Evolutionary conservation across 208 protist species (phyloP), one percentile per base, ranked within the genome.

Genomic region (Trichomonas tenax): DNA sequence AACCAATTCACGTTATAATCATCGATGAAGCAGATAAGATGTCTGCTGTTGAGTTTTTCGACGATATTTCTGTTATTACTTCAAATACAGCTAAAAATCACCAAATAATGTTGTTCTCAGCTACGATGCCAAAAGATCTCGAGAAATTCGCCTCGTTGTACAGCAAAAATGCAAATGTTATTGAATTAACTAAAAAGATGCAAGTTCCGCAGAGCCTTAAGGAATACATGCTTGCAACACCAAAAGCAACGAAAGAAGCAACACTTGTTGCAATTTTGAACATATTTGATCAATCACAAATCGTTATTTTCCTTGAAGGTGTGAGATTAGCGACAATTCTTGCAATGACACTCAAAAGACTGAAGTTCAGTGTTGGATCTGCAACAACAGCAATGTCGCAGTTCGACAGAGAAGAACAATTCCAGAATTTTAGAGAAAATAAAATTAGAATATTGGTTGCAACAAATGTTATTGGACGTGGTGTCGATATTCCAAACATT

Each of bases 1-100:
- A 44, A 17, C 36, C 46, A 34, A 36, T 96, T 17, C 15, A 82
- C 1, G 36, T 82, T 38, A 82, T 96, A 31, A 38, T 96, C 41
- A 36, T 96, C 8, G 93, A 96, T 46, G 93, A 96, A 46, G 93
- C 93, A 36, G 93, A 96, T 96, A 44, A 81, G 82, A 96, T 96
- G 93, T 23, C 51, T 23, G 93, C 34, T n/a, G 36, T 63, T 46
- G 31, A 31, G 46, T 96, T 96, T 26, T 63, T 44, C 46, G 86
- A 93, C 51, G 93, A 96, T 96, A 81, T 63, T n/a, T 34, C 46
- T 36, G 49, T 63, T 17, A 38, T 63, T 48, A 38, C 41, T 82
- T 40, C 40, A 81, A 46, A 26, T 48, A 9, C 49, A 36, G 36
- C 93, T 44, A 45, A 96, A 72, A 34, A 4, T 14, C 21, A 40